These are phyloP conservation scores for Claviceps sorghi DNA, from an alignment of 2,329 filamentous ascomycete genomes.

Conservation along the genomic window DNA sequence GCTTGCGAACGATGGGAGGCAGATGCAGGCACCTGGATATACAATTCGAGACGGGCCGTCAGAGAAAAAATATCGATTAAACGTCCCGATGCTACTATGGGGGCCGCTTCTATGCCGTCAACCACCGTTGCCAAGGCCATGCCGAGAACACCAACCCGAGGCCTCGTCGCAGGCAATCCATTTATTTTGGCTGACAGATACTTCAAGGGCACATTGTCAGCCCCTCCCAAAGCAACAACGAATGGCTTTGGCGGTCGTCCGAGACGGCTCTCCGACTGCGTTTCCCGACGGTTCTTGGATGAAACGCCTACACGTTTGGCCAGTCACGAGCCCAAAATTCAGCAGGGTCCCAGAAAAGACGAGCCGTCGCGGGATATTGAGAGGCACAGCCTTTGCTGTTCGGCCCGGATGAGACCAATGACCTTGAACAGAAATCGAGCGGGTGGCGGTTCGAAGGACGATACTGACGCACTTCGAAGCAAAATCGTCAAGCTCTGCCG, in stretches of 20 bases:
- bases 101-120: too few species aligned
- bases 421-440: not conserved
- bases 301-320: conserved; percentile 4
- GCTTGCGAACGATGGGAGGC: conserved; percentile 17
- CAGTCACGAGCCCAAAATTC: conserved; percentile 11
- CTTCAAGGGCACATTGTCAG: conserved; percentile 8
- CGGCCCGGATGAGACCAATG: conserved; percentile 4
- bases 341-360: conserved; percentile 12
- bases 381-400: conserved; percentile 20
- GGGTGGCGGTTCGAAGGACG: conserved; percentile 5
- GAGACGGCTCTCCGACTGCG: conserved; percentile 16
- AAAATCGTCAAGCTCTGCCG: conserved; percentile 18
- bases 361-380: not conserved
- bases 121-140: not conserved
- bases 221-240: conserved; percentile 11
- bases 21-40: not conserved
- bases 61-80: not conserved
- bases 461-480: conserved; percentile 7
- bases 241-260: conserved; percentile 9
- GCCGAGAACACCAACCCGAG: conserved; percentile 1
- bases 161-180: conserved; percentile 16
- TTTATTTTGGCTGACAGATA: conserved; percentile 19
- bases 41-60: not conserved
- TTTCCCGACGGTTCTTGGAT: conserved; percentile 12
- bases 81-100: not conserved